Conservation (phyloP, 768 basidiomycete species). For the Rubroboletus satanas region DNA sequence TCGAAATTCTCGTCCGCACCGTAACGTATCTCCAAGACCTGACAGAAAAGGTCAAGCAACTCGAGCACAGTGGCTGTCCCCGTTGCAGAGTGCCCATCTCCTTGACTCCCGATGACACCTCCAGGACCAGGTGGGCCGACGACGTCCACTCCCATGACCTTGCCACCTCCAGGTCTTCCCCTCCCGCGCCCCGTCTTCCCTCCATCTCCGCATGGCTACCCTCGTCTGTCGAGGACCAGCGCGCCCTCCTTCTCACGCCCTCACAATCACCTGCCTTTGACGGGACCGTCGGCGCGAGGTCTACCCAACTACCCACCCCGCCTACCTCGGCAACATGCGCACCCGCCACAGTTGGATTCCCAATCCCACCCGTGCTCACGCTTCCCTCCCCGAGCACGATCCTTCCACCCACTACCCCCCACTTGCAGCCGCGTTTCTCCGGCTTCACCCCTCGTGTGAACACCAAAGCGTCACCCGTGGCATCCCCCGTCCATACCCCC, state of each 20-base stretch:
- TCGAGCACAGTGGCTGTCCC: slow-evolving; percentile 34
- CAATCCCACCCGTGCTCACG: slow-evolving; percentile 40
- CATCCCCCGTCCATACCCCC: slow-evolving; percentile 34
- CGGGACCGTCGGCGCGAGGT: slow-evolving; percentile 16
- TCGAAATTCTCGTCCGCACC: slow-evolving; percentile 83
- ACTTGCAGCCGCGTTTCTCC: slow-evolving; percentile 23
- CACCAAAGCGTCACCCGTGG: slow-evolving; percentile 18
- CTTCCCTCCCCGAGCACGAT: slow-evolving; percentile 34
- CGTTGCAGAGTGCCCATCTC: slow-evolving; percentile 22
- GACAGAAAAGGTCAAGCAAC: slow-evolving; percentile 47
- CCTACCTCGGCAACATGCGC: slow-evolving; percentile 53
- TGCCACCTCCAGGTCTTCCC: slow-evolving; percentile 2
- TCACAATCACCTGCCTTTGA: slow-evolving; percentile 35
- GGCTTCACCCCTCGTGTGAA: slow-evolving; percentile 20
- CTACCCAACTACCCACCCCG: slow-evolving; percentile 47
- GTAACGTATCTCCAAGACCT: slow-evolving; percentile 76
- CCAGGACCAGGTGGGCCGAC: neutral
- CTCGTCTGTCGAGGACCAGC: slow-evolving; percentile 15
- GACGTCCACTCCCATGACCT: neutral
- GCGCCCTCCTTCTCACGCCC: slow-evolving; percentile 32
- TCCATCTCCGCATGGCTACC: slow-evolving; percentile 70
- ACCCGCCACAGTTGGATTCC: slow-evolving; percentile 32
- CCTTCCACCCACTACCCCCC: slow-evolving; percentile 4
- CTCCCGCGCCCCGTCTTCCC: slow-evolving; percentile 43
- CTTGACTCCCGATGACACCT: neutral